phyloP scores from a whole-genome alignment of 2,329 filamentous ascomycete species.

The Septoria petroselini region DNA sequence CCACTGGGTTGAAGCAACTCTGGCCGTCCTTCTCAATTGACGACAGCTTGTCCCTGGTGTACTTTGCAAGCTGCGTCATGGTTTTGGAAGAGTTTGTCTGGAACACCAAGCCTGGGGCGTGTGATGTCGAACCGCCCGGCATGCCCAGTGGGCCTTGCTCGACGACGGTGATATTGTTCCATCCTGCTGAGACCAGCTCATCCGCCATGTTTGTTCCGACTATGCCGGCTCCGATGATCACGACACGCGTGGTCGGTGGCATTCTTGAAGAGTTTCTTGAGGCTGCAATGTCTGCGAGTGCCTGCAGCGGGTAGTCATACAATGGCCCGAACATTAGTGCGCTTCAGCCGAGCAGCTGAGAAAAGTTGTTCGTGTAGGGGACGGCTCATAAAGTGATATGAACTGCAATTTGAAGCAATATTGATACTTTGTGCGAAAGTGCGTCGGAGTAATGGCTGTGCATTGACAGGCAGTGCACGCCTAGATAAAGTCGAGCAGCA shows the following conservation, averaged over 20 bases:
- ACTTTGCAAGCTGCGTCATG: constrained; percentile 58
- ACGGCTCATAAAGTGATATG: background rate
- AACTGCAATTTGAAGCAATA: too few relatives aligned
- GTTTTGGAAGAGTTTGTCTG: constrained; percentile 59
- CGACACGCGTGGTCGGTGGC: constrained; percentile 42
- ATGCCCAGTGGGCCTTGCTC: constrained; percentile 62
- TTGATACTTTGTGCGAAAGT: background rate
- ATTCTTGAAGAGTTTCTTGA: constrained; percentile 28
- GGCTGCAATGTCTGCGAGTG: constrained; percentile 4
- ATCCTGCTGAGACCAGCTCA: constrained; percentile 61
- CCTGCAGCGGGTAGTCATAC: constrained; percentile 5
- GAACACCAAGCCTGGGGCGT: constrained; percentile 63
- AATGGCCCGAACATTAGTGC: constrained; percentile 7
- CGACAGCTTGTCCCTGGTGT: constrained; percentile 60
- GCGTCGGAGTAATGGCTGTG: background rate
- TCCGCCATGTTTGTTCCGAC: constrained; percentile 63
- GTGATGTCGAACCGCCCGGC: constrained; percentile 64
- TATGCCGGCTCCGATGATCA: constrained; percentile 63
- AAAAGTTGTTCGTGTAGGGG: too few relatives aligned
- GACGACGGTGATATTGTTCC: constrained; percentile 62
- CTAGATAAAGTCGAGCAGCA: constrained; percentile 6
- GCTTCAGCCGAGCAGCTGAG: background rate
- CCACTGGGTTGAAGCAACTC: constrained; percentile 61
- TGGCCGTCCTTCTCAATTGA: constrained; percentile 51
- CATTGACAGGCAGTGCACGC: background rate